These are phyloP conservation scores for Talaromyces sp. DNA, from an alignment of 2,329 filamentous ascomycete genomes.

Conservation along the genomic window DNA sequence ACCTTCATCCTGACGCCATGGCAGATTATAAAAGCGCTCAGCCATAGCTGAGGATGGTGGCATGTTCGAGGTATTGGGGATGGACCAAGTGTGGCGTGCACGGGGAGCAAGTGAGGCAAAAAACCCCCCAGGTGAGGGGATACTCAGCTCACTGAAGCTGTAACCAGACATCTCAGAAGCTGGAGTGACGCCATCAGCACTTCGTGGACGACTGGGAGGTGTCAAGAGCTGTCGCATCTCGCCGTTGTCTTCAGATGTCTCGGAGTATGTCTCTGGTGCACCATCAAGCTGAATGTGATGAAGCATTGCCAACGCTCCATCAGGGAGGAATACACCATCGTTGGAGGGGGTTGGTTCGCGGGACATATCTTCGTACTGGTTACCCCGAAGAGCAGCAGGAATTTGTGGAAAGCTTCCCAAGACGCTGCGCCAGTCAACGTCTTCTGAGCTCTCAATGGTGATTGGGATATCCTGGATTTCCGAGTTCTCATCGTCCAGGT, in stretches of 20 bases:
- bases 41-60: conserved; percentile 86
- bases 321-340: conserved; percentile 71
- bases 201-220: conserved; percentile 51
- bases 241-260: conserved; percentile 53
- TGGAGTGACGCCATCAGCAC: conserved; percentile 50
- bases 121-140: conserved; percentile 89
- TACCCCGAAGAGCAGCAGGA: conserved; percentile 30
- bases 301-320: conserved; percentile 77
- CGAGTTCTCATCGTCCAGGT: conserved; percentile 27
- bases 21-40: conserved; percentile 84
- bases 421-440: conserved; percentile 65
- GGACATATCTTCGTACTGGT: conserved; percentile 18
- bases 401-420: conserved; percentile 45
- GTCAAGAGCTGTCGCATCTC: conserved; percentile 66
- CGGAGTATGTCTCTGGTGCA: conserved; percentile 43
- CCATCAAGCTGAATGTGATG: conserved; percentile 68
- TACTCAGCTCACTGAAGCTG: conserved; percentile 78
- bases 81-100: conserved; percentile 80
- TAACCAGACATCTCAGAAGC: conserved; percentile 64
- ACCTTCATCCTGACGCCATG: conserved; percentile 63
- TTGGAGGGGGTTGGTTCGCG: conserved; percentile 40
- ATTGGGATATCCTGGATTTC: conserved; percentile 39
- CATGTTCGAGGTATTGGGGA: conserved; percentile 53
- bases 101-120: conserved; percentile 80
- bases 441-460: conserved; percentile 41